These are phyloP conservation scores for Huntiella bhutanensis DNA, from an alignment of 2,329 filamentous ascomycete genomes.

Conservation along the genomic window DNA sequence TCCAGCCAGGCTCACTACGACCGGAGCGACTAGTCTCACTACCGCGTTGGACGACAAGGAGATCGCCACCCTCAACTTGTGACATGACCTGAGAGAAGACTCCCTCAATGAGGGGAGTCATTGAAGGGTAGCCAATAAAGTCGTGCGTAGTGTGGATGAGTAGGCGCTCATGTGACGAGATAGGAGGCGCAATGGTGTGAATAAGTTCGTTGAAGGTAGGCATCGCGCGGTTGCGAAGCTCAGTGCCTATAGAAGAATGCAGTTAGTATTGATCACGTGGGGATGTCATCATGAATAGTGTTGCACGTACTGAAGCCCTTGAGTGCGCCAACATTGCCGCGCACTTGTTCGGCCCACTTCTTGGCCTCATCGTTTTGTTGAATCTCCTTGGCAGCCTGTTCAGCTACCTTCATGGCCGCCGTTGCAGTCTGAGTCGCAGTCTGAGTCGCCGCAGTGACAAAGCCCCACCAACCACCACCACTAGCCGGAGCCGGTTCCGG, in stretches of 20 bases:
- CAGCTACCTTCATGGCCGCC: constrained; percentile 66
- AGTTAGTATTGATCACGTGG: neutral
- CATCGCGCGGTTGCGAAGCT: constrained; percentile 67
- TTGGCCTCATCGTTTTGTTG: constrained; percentile 93
- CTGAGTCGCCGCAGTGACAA: constrained; percentile 35
- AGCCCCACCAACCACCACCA: constrained; percentile 66
- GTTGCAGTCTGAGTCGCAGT: constrained; percentile 45
- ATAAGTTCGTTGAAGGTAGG: constrained; percentile 91
- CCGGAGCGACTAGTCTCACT: constrained; percentile 56
- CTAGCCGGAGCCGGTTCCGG: constrained; percentile 28
- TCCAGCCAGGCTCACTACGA: constrained; percentile 52
- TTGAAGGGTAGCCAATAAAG: constrained; percentile 77
- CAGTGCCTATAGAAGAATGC: constrained; percentile 44
- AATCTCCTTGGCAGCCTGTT: constrained; percentile 83
- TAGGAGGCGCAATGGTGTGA: constrained; percentile 86
- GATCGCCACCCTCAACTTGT: constrained; percentile 93
- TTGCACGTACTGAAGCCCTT: constrained; percentile 47
- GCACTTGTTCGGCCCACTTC: constrained; percentile 87
- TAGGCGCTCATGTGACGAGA: constrained; percentile 88
- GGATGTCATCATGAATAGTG: constrained; percentile 1
- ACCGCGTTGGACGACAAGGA: constrained; percentile 84
- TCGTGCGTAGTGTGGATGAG: constrained; percentile 97
- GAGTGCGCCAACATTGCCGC: constrained; percentile 67
- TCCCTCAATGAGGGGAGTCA: constrained; percentile 79
- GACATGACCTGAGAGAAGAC: constrained; percentile 94